Conservation (phyloP, 306 rosid genomes). For the Lablab purpureus region DNA sequence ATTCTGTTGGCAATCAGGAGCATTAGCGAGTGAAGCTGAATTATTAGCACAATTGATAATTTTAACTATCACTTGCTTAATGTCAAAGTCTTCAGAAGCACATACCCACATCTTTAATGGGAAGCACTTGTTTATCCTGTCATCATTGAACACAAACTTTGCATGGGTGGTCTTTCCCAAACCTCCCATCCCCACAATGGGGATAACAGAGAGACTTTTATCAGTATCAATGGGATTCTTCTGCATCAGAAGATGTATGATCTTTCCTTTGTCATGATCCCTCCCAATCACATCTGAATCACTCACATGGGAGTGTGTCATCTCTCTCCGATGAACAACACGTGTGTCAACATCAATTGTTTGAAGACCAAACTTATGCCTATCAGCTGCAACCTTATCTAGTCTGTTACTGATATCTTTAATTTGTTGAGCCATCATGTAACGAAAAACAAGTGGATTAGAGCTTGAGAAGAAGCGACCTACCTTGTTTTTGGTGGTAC, state of each 20-base stretch:
- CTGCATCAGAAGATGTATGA: constrained; percentile 20
- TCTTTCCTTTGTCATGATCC: background rate
- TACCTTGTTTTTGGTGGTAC: constrained; percentile 29
- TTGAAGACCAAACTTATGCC: constrained; percentile 3
- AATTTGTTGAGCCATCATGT: constrained; percentile 15
- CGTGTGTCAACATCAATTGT: background rate
- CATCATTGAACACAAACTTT: constrained; percentile 29
- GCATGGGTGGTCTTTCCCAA: constrained; percentile 46
- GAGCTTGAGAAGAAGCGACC: background rate
- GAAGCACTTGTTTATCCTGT: background rate
- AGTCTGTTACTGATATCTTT: background rate
- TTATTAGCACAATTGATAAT: constrained; percentile 23
- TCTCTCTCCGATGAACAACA: background rate
- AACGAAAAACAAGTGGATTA: background rate
- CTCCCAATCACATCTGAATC: too few species aligned
- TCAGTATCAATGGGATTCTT: background rate
- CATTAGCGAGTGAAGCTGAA: too few species aligned
- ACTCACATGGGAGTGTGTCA: constrained; percentile 30
- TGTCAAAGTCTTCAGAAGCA: constrained; percentile 33
- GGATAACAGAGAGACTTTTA: background rate
- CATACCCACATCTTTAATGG: constrained; percentile 34
- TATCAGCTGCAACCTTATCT: constrained; percentile 9
- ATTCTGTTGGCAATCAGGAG: background rate
- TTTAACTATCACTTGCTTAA: background rate
- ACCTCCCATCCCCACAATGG: constrained; percentile 43